Conservation (phyloP, 805 yeast genomes). For the Wickerhamiella musiphila region DNA sequence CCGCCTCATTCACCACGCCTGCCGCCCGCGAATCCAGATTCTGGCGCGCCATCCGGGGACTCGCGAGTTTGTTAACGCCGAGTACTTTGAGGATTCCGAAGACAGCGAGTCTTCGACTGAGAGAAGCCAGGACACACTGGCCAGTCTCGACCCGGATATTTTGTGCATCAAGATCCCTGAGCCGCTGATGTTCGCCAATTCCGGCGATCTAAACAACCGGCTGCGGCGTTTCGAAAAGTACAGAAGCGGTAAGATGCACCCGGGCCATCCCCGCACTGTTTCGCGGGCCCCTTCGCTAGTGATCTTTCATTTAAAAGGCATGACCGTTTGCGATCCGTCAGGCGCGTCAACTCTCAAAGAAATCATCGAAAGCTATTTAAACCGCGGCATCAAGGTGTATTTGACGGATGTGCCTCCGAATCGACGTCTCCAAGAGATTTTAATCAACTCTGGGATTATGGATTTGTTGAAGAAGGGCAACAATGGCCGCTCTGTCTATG, state of each 20-base stretch:
- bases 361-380: conserved; percentile 36
- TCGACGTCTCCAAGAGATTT: conserved; percentile 29
- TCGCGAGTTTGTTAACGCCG: conserved; percentile 51
- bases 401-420: conserved; percentile 43
- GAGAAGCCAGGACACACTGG: too few species aligned
- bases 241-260: conserved; percentile 61
- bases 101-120: too few species aligned
- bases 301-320: conserved; percentile 66
- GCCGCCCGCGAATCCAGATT: conserved; percentile 71
- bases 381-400: conserved; percentile 38
- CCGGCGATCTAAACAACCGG: conserved; percentile 55
- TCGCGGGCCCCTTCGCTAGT: conserved; percentile 35
- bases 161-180: conserved; percentile 71
- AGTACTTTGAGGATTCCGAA: conserved; percentile 28
- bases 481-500: conserved; percentile 23
- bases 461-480: conserved; percentile 21
- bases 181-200: conserved; percentile 75
- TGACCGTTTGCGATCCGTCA: conserved; percentile 63
- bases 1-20: conserved; percentile 62
- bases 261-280: conserved; percentile 44
- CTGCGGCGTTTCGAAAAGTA: conserved; percentile 55
- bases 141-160: conserved; percentile 43
- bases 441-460: conserved; percentile 39
- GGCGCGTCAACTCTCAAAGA: conserved; percentile 59
- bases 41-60: conserved; percentile 52